These are phyloP conservation scores for Scedosporium boydii DNA, from an alignment of 2,329 filamentous ascomycete species.

Conservation along the genomic window DNA sequence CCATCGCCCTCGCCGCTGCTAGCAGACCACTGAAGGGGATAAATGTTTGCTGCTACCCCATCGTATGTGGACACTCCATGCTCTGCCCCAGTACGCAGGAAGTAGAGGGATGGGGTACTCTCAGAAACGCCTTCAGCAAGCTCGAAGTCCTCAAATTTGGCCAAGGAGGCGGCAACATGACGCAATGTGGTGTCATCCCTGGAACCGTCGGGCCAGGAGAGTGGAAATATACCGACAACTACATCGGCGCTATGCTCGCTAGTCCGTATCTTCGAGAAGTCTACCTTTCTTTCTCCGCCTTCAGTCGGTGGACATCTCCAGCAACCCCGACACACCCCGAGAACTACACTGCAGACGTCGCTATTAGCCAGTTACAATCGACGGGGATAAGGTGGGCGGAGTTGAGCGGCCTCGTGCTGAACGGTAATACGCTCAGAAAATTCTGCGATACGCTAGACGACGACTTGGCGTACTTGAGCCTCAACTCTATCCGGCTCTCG, in stretches of 20 bases:
- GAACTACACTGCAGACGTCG: background rate
- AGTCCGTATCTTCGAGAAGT: background rate
- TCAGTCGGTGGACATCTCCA: background rate
- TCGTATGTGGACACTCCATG: background rate
- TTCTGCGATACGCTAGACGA: background rate
- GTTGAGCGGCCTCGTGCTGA: background rate
- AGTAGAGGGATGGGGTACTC: background rate
- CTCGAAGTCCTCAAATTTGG: background rate
- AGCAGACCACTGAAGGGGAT: background rate
- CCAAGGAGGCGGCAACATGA: background rate
- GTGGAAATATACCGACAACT: background rate
- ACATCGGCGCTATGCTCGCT: background rate
- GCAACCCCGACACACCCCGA: background rate
- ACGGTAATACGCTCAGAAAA: background rate
- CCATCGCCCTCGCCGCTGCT: background rate
- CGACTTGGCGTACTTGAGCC: background rate
- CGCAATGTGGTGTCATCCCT: background rate
- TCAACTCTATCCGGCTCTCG: background rate
- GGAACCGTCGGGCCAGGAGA: background rate
- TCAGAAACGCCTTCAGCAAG: background rate
- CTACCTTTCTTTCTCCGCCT: background rate
- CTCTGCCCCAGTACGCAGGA: background rate
- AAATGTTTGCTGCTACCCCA: background rate
- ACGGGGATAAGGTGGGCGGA: background rate
- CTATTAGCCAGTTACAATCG: background rate